Conservation (phyloP, 768 basidiomycete genomes). For the Mycena capillaripes region DNA sequence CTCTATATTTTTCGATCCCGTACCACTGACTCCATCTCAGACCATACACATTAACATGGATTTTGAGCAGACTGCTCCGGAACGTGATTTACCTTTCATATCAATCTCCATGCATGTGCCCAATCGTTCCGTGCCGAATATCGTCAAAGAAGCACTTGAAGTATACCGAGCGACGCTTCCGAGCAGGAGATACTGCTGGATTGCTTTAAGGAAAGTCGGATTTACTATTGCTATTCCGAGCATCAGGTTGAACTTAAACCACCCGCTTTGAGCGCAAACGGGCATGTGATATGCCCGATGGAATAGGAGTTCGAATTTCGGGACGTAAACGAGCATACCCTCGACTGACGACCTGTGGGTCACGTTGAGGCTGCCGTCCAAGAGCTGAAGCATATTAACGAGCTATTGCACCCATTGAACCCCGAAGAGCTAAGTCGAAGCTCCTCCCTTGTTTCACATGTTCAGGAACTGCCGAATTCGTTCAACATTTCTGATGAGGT, state of each 20-base stretch:
- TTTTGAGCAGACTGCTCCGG: too few species aligned
- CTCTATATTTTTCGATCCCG: not conserved
- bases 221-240: not conserved
- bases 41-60: too few species aligned
- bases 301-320: not conserved
- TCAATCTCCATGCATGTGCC: not conserved
- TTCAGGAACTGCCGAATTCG: too few species aligned
- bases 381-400: not conserved
- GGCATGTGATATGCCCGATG: too few species aligned
- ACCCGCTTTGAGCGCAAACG: not conserved
- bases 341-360: not conserved
- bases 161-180: not conserved
- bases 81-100: too few species aligned
- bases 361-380: not conserved
- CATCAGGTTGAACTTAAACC: not conserved
- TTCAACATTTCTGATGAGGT: not conserved
- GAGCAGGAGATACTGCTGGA: too few species aligned
- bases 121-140: not conserved
- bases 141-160: not conserved
- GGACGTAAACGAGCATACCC: too few species aligned
- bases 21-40: too few species aligned
- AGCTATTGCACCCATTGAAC: not conserved
- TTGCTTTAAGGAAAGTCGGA: not conserved
- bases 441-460: not conserved
- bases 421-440: conserved; percentile 1